Evolutionary conservation across 192 early-diverging fungal genomes (phyloP).

Genomic region (Backusella sp.): DNA sequence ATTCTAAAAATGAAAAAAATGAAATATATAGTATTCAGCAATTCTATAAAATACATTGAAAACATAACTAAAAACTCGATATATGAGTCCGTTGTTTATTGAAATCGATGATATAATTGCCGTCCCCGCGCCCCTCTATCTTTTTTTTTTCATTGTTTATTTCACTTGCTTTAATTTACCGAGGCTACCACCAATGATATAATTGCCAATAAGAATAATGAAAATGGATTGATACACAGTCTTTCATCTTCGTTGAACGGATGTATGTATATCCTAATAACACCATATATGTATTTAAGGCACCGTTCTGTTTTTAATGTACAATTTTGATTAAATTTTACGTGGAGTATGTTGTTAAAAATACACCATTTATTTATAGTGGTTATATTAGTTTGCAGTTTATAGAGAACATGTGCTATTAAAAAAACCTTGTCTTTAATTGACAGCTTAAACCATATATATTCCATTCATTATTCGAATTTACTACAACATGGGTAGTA

Average conservation of each 20-base stretch:
- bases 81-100: not conserved
- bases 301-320: constrained; percentile 3
- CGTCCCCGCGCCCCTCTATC: not conserved
- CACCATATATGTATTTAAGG: not conserved
- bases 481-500: not conserved
- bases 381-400: not conserved
- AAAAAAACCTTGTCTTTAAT: not conserved
- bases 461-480: not conserved
- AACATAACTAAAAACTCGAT: not conserved
- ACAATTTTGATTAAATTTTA: not conserved
- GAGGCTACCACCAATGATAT: not conserved
- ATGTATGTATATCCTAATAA: not conserved
- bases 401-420: not conserved
- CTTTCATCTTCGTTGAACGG: not conserved
- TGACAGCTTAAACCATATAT: constrained; percentile 3
- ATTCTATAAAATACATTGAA: not conserved
- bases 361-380: constrained; percentile 1
- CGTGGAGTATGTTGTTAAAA: not conserved
- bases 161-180: not conserved
- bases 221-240: not conserved
- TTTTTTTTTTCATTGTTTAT: not conserved
- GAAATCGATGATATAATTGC: not conserved
- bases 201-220: not conserved
- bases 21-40: not conserved
- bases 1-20: not conserved